Evolutionary conservation across 2,329 filamentous ascomycete species (phyloP).

Genomic region (Aspergillus sclerotialis): DNA sequence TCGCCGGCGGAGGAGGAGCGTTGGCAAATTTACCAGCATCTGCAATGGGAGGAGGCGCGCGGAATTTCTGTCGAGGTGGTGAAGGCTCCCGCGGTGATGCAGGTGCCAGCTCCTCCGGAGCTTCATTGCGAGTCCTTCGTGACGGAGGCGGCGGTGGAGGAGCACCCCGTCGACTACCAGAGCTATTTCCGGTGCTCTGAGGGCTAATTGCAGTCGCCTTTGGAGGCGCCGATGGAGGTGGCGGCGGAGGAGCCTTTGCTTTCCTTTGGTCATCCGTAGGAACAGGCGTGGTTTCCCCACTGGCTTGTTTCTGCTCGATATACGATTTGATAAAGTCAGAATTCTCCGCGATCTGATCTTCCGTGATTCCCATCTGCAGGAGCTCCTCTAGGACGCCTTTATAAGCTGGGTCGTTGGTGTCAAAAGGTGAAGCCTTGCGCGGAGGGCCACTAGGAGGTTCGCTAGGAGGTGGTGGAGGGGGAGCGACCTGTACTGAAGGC

Average conservation of each 20-base stretch:
- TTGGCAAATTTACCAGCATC: slow-evolving; percentile 84
- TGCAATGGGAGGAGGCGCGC: slow-evolving; percentile 77
- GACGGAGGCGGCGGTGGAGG: slow-evolving; percentile 54
- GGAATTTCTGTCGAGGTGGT: slow-evolving; percentile 66
- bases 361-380: slow-evolving; percentile 58
- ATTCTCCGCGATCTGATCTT: slow-evolving; percentile 61
- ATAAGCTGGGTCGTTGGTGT: slow-evolving; percentile 56
- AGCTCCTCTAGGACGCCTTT: slow-evolving; percentile 56
- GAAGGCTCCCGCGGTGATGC: slow-evolving; percentile 63
- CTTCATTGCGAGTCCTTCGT: slow-evolving; percentile 37
- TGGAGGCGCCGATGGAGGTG: slow-evolving; percentile 47
- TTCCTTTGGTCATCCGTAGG: slow-evolving; percentile 42
- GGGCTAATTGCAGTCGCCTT: slow-evolving; percentile 48
- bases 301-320: slow-evolving; percentile 56
- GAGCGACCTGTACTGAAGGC: slow-evolving; percentile 22
- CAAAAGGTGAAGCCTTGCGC: slow-evolving; percentile 43
- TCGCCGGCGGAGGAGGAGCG: slow-evolving; percentile 33
- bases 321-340: slow-evolving; percentile 63
- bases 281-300: slow-evolving; percentile 33
- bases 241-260: slow-evolving; percentile 54
- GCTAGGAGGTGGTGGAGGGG: slow-evolving; percentile 28
- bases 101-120: slow-evolving; percentile 51
- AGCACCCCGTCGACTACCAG: slow-evolving; percentile 48
- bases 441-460: slow-evolving; percentile 16
- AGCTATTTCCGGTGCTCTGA: slow-evolving; percentile 53